phyloP scores from a whole-genome alignment of 116 monocot genomes.

The Papilionanthe hybrid region DNA sequence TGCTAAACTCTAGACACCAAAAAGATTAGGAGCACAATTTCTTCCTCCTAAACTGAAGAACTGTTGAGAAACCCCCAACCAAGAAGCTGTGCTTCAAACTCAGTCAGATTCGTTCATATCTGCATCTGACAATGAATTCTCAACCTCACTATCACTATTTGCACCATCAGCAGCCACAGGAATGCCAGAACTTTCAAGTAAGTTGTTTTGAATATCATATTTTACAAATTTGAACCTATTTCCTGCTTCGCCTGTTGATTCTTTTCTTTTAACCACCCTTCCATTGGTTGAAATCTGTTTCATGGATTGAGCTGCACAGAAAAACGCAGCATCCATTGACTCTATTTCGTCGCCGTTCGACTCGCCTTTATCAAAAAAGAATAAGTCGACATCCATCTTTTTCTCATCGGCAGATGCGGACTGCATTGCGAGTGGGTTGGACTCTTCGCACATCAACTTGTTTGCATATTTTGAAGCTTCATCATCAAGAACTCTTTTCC shows the following conservation, averaged over 20 bases:
- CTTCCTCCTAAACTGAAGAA: no score
- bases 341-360: slow-evolving; percentile 42
- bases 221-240: slow-evolving; percentile 38
- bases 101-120: slow-evolving; percentile 56
- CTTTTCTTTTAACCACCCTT: slow-evolving; percentile 57
- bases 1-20: no score
- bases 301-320: slow-evolving; percentile 61
- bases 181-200: slow-evolving; percentile 22
- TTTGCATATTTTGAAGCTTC: slow-evolving; percentile 14
- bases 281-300: slow-evolving; percentile 22
- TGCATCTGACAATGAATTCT: slow-evolving; percentile 59
- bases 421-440: slow-evolving; percentile 7
- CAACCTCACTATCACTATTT: slow-evolving; percentile 67
- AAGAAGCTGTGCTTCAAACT: not conserved
- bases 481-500: slow-evolving; percentile 43
- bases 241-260: slow-evolving; percentile 18
- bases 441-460: slow-evolving; percentile 34
- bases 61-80: no score
- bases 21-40: no score
- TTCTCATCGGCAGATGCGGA: slow-evolving; percentile 11
- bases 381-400: slow-evolving; percentile 34
- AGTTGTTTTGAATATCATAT: slow-evolving; percentile 35
- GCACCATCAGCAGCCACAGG: slow-evolving; percentile 11
- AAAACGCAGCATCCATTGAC: slow-evolving; percentile 43
- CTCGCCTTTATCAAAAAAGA: slow-evolving; percentile 53